Evolutionary conservation across 805 yeast genomes (phyloP), one percentile per base, ranked within the genome.

Genomic region (Metschnikowia gelsemii): DNA sequence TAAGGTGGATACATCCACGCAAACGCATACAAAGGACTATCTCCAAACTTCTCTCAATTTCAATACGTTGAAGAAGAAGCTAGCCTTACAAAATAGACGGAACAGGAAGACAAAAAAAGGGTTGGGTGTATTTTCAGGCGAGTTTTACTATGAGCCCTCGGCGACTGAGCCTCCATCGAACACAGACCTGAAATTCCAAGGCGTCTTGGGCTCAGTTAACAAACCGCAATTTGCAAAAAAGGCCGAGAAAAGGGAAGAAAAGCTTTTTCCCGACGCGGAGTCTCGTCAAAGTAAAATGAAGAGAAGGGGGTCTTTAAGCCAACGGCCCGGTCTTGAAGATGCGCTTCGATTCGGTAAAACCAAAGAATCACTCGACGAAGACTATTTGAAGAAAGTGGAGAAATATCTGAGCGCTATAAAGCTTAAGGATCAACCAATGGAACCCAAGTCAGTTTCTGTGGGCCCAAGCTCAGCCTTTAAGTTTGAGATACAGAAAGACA

Each of bases 1-100:
- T 36, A 58, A 57, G 42, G 73, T 69, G 4, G 74, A 70, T 42
- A 61, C 70, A 1, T 42, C 70, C 7, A 70, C 75, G 5, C 75
- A 70, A 47, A 70, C 75, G 2, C 68, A 61, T 35, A 62, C 64
- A 42, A 25, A 47, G 23, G 54, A 57, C 32, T 65, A 54, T 24
- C 54, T 70, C 30, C 53, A 59, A 17, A 56, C 52, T 20, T 44
- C 55, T 11, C 56, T 69, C 42, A 54, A 58, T 24, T 66, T 63
- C 36, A 55, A 49, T 19, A 50, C 45, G 6, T 42, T 53, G 12
- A 48, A 53, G 17, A 48, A 52, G 37, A 54, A 47, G 32, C 33
- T 51, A 17, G 49, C 50, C 22, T 38, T 36, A 30, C 42, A 27
- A 38, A 47, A 19, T 35, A 40, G 45, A 18, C 36, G 20, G 20